Base-by-base conservation (phyloP, 345 rosid genomes). In the Pelargonium nanum region DNA sequence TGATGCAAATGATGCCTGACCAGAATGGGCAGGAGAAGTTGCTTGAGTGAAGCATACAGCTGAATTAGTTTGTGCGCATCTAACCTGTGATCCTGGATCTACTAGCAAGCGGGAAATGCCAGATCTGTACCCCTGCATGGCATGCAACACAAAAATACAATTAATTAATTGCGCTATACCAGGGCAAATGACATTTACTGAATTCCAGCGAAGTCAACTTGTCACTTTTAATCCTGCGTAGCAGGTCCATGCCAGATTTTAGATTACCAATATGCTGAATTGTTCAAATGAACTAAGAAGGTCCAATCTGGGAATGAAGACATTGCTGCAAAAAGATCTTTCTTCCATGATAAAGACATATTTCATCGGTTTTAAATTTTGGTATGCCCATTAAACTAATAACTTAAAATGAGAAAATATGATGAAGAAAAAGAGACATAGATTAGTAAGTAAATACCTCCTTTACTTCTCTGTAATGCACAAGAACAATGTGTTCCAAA, bases 381-480 rank as follows among this genome's bases (percentile, higher is more conserved):
- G 20, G 4, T 22, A 54, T 22, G 21, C 26, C 22, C 26, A 53
- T 23, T 28, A 24, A n/a, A 44, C 21, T 6, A 48, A 13, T 23
- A 53, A 22, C 9, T 44, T 26, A 17, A 40, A 34, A 44, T 7
- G 12, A 51, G 34, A 58, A 24, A 28, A 58, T n/a, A 60, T 59
- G n/a, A 55, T 21, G 68, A 44, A 23, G 21, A 60, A 54, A 24
- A 65, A 19, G 22, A 20, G 48, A 40, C 10, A 40, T 2, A 40
- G 34, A 24, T 16, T 24, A 25, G 0, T 6, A 60, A 67, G 59
- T 13, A 52, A 54, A 50, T 85, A 91, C 97, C 93, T 82, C 86
- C 63, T 83, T 86, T 64, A 91, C 90, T 78, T 88, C 90, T 77
- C 87, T 77, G 80, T 91, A 85, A 72, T 85, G 91, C 26, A 85